Evolutionary conservation across 176 grass and related monocot genomes (phyloP).

Genomic region (Canna indica): DNA sequence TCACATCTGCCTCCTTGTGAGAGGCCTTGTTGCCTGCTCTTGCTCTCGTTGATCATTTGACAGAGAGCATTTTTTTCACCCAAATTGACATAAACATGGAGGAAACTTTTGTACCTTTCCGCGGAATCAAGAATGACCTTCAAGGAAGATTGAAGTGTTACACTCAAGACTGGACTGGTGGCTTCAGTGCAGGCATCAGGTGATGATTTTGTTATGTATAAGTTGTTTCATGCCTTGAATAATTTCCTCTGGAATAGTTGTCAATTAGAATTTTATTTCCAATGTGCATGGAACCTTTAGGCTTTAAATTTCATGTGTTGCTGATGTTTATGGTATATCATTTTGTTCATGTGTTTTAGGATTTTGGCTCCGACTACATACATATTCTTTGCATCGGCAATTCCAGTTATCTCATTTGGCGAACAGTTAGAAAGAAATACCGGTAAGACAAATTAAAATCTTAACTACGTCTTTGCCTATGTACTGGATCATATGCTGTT

Average conservation of each 20-base stretch:
- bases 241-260: background rate
- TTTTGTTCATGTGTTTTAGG: constrained; percentile 22
- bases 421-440: constrained; percentile 92
- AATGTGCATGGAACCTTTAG: background rate
- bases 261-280: background rate
- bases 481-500: background rate
- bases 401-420: constrained; percentile 97
- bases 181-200: constrained; percentile 76
- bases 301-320: background rate
- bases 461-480: background rate
- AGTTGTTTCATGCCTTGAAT: background rate
- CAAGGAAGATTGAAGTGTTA: constrained; percentile 66
- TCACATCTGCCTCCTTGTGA: background rate
- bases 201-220: constrained; percentile 7
- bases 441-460: constrained; percentile 30
- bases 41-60: background rate
- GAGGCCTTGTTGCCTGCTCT: background rate
- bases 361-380: constrained; percentile 95
- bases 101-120: constrained; percentile 82
- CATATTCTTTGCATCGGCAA: constrained; percentile 98
- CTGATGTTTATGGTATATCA: background rate
- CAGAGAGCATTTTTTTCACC: no score
- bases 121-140: constrained; percentile 86
- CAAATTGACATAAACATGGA: constrained; percentile 51
- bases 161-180: constrained; percentile 92